Percentiles rank a stretch among this genome's conserved stretches.
These are phyloP conservation scores for Russula dissimulans DNA, from an alignment of 768 basidiomycete genomes.

Conservation along the genomic window DNA sequence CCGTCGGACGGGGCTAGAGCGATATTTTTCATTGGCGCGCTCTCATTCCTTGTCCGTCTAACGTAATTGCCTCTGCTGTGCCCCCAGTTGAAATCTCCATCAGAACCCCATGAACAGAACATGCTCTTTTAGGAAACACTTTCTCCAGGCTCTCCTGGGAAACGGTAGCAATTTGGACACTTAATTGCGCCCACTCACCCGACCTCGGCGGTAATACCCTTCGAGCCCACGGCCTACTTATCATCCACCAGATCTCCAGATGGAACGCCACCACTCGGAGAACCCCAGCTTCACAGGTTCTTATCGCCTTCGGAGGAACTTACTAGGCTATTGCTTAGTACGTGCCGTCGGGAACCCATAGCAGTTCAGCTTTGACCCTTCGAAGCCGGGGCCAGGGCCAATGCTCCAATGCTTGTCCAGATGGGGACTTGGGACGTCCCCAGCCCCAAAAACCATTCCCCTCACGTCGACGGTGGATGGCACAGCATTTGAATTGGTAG, in stretches of 20 bases:
- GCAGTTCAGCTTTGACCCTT: not conserved
- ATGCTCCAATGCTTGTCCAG: not conserved
- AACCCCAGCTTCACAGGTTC: conserved; percentile 7
- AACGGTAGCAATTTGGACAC: conserved; percentile 5
- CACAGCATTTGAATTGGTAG: not conserved
- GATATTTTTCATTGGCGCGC: conserved; percentile 8
- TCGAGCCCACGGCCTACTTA: conserved; percentile 2
- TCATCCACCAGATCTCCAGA: conserved; percentile 11
- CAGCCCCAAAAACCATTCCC: not conserved
- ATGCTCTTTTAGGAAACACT: conserved; percentile 8
- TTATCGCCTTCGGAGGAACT: conserved; percentile 17
- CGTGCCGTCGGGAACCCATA: conserved; percentile 3
- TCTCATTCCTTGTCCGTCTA: conserved; percentile 15
- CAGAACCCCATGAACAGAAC: conserved; percentile 18
- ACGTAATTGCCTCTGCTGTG: conserved; percentile 14
- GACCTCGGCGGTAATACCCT: conserved; percentile 8
- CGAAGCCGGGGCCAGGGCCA: not conserved
- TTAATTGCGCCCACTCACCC: conserved; percentile 1
- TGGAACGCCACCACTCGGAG: conserved; percentile 9
- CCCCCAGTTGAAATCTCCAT: conserved; percentile 14
- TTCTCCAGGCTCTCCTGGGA: conserved; percentile 13
- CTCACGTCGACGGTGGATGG: not conserved
- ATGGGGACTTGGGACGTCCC: not conserved
- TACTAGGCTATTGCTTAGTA: conserved; percentile 17
- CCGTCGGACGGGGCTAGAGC: conserved; percentile 15